Conservation (phyloP, 345 rosid genomes). For the Citrus trifoliata region DNA sequence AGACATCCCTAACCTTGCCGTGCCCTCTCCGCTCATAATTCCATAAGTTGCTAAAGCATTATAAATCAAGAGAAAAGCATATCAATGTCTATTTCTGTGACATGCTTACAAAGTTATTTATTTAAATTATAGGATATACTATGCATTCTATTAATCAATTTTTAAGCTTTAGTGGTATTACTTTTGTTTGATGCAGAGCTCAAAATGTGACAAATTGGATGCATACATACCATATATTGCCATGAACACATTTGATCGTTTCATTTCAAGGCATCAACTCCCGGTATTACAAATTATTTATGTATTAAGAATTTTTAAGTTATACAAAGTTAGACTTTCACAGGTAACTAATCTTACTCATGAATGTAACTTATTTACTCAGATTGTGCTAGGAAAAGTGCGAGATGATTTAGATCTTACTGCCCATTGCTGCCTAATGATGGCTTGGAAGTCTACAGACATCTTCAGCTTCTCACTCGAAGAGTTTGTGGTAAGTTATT, state of each 20-base stretch:
- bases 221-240: constrained; percentile 2
- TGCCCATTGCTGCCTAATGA: not conserved
- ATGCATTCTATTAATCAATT: not conserved
- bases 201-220: not conserved
- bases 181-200: not conserved
- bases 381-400: not conserved
- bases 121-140: not conserved
- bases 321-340: not conserved
- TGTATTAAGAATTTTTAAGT: not conserved
- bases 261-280: constrained; percentile 1
- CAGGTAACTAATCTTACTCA: too few relatives aligned
- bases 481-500: not conserved
- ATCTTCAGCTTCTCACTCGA: not conserved
- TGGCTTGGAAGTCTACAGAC: not conserved
- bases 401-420: not conserved
- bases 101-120: not conserved
- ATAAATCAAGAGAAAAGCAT: too few relatives aligned
- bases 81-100: not conserved
- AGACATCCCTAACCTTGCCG: too few relatives aligned
- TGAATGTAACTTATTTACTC: not conserved
- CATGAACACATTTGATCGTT: constrained; percentile 1
- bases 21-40: too few relatives aligned
- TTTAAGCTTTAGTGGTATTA: not conserved
- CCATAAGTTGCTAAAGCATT: too few relatives aligned
- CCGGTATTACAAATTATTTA: not conserved